Conservation (phyloP, 2,329 filamentous ascomycete species). For the Akanthomyces dipterigenus region DNA sequence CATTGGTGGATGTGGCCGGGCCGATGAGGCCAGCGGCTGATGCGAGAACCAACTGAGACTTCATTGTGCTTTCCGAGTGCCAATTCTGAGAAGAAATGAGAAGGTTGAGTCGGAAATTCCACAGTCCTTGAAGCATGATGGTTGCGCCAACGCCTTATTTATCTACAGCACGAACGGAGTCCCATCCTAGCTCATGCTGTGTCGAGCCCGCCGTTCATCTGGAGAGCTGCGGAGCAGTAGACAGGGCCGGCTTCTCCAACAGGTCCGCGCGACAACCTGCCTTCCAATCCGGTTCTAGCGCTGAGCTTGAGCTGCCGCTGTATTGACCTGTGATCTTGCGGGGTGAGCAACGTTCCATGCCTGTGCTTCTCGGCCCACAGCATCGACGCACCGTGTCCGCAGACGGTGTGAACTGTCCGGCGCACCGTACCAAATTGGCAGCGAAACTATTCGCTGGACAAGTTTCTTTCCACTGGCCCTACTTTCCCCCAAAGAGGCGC, state of each 20-base stretch:
- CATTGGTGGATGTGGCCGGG: neutral
- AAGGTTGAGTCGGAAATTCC: neutral
- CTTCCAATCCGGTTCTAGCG: no score
- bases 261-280: no score
- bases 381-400: no score
- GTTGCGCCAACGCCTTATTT: neutral
- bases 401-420: no score
- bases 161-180: neutral
- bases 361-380: no score
- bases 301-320: no score
- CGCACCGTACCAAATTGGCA: no score
- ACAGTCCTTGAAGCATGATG: neutral
- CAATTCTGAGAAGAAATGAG: neutral
- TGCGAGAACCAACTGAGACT: conserved; percentile 11
- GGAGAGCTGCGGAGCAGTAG: neutral
- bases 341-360: no score
- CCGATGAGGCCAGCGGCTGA: conserved; percentile 5
- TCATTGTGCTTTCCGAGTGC: neutral
- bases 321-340: no score
- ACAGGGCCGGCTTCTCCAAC: neutral
- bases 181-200: neutral
- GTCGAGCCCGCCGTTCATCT: neutral
- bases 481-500: no score
- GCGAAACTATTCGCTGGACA: no score
- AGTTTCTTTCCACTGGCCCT: no score